phyloP scores from a whole-genome alignment of 78 protist genomes.

The Dictyostelium purpureum region DNA sequence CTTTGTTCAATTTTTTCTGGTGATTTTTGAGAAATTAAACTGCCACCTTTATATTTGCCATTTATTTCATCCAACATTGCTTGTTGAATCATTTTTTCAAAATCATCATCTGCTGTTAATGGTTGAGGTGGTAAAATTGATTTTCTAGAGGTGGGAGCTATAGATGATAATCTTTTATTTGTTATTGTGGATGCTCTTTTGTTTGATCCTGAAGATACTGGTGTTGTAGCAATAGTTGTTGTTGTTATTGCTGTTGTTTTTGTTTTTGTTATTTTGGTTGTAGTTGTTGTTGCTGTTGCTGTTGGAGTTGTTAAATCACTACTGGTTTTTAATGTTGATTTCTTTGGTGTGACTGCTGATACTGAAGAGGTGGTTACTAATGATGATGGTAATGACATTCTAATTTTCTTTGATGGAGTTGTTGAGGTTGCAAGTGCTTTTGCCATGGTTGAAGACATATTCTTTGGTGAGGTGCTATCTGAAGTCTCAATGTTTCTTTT shows the following conservation, averaged over 20 bases:
- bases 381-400: neutral
- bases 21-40: neutral
- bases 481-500: neutral
- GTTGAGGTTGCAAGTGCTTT: slow-evolving; percentile 5
- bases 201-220: neutral
- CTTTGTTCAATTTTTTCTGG: slow-evolving; percentile 2
- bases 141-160: neutral
- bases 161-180: neutral
- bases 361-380: too few relatives aligned
- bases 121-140: neutral
- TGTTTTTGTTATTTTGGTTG: neutral
- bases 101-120: neutral
- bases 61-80: neutral
- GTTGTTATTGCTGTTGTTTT: neutral
- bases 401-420: neutral
- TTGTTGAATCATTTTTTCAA: slow-evolving; percentile 6
- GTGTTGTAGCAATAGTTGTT: neutral
- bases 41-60: slow-evolving; percentile 1
- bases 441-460: neutral
- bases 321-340: neutral
- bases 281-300: neutral
- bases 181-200: neutral
- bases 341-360: neutral
- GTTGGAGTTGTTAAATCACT: neutral
- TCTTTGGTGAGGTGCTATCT: neutral